Evolutionary conservation across 2,329 filamentous ascomycete species (phyloP).

Genomic region (Monilinia vaccinii-corymbosi): DNA sequence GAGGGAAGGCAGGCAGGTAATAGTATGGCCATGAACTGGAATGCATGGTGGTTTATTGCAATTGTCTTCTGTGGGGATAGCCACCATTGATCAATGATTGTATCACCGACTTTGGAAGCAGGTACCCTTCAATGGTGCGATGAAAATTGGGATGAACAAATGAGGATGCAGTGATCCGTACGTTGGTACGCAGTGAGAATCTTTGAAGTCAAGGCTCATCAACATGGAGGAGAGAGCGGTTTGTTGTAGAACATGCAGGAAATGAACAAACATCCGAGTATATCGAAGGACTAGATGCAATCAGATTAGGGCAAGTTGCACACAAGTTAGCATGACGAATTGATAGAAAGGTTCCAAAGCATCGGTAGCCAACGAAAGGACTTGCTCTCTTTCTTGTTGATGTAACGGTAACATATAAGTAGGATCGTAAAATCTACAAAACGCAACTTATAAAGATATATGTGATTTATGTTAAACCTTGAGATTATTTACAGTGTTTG

Average conservation of each 20-base stretch:
- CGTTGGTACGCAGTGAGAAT: background rate
- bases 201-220: background rate
- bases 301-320: background rate
- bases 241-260: too few species aligned
- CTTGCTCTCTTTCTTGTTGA: too few species aligned
- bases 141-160: background rate
- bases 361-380: background rate
- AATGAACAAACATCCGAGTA: too few species aligned
- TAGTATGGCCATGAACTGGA: background rate
- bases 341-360: background rate
- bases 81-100: too few species aligned
- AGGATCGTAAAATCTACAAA: too few species aligned
- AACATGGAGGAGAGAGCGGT: background rate
- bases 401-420: too few species aligned
- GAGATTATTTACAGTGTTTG: too few species aligned
- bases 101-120: conserved; percentile 2
- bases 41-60: too few species aligned
- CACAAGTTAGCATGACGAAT: background rate
- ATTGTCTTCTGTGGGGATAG: background rate
- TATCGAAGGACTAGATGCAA: background rate
- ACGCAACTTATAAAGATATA: too few species aligned
- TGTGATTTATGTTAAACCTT: too few species aligned
- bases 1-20: background rate
- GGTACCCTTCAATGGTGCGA: conserved; percentile 7
- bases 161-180: conserved; percentile 10